Conservation (phyloP, 345 rosid genomes). For the Gossypium arboreum region DNA sequence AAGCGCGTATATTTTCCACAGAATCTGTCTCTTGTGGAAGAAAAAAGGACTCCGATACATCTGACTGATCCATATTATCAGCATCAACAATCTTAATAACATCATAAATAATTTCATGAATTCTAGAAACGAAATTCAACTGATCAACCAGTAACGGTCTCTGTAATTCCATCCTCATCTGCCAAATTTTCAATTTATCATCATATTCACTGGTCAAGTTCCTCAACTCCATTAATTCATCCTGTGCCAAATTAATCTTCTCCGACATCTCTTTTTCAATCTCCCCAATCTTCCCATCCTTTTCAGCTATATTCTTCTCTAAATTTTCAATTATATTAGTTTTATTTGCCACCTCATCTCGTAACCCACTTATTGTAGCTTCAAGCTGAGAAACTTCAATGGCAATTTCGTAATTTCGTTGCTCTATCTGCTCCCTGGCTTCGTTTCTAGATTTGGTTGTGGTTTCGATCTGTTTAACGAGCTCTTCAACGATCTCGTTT, state of each 20-base stretch:
- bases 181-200: slow-evolving; percentile 59
- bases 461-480: slow-evolving; percentile 61
- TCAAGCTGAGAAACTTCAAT: slow-evolving; percentile 97
- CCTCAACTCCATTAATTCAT: slow-evolving; percentile 56
- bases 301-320: slow-evolving; percentile 52
- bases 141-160: slow-evolving; percentile 76
- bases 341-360: slow-evolving; percentile 67
- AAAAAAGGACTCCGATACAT: slow-evolving; percentile 76
- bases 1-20: slow-evolving; percentile 86
- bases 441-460: slow-evolving; percentile 70
- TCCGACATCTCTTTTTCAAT: slow-evolving; percentile 49
- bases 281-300: slow-evolving; percentile 49
- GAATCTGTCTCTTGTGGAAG: slow-evolving; percentile 75
- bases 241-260: slow-evolving; percentile 44
- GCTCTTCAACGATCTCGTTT: slow-evolving; percentile 92
- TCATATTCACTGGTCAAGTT: slow-evolving; percentile 67
- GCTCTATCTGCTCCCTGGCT: slow-evolving; percentile 88
- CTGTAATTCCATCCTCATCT: slow-evolving; percentile 61
- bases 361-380: slow-evolving; percentile 67
- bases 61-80: slow-evolving; percentile 56
- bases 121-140: slow-evolving; percentile 71
- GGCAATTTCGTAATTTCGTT: slow-evolving; percentile 94
- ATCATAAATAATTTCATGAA: slow-evolving; percentile 65
- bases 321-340: slow-evolving; percentile 43
- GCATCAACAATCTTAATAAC: slow-evolving; percentile 57